These are phyloP conservation scores for Xylariales sp. DNA, from an alignment of 2,329 filamentous ascomycete genomes.

Conservation along the genomic window DNA sequence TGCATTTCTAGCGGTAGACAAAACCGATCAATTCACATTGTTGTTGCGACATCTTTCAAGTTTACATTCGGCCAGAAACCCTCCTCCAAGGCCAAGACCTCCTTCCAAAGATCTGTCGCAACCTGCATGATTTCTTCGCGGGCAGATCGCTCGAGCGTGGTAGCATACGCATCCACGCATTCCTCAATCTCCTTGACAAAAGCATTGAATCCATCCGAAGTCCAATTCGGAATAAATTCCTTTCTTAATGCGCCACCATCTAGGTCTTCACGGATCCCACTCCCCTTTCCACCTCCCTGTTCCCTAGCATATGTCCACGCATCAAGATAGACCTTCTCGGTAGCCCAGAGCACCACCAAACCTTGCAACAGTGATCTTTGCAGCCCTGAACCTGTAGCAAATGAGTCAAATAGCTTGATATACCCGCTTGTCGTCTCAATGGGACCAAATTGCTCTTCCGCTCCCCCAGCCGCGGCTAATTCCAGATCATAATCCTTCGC, in stretches of 20 bases:
- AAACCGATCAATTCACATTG: too few species aligned
- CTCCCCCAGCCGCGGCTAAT: slow-evolving; percentile 14
- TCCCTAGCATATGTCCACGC: slow-evolving; percentile 51
- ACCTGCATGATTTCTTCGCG: slow-evolving; percentile 26
- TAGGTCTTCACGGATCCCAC: slow-evolving; percentile 36
- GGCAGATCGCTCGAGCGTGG: slow-evolving; percentile 14
- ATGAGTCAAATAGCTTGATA: slow-evolving; percentile 26
- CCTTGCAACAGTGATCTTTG: slow-evolving; percentile 51
- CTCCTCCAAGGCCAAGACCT: slow-evolving; percentile 52
- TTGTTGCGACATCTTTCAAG: not conserved
- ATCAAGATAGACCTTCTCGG: slow-evolving; percentile 60
- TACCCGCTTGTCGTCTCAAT: slow-evolving; percentile 20
- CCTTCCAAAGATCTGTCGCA: slow-evolving; percentile 40
- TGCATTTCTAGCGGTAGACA: too few species aligned
- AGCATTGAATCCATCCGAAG: slow-evolving; percentile 53
- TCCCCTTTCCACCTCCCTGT: slow-evolving; percentile 23
- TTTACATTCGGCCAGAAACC: slow-evolving; percentile 51
- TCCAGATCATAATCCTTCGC: slow-evolving; percentile 21
- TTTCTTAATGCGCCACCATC: slow-evolving; percentile 61
- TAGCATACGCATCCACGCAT: slow-evolving; percentile 26
- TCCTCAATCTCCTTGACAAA: slow-evolving; percentile 35
- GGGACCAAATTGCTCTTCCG: slow-evolving; percentile 17
- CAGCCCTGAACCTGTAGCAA: slow-evolving; percentile 11
- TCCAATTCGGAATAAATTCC: slow-evolving; percentile 68
- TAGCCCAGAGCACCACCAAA: slow-evolving; percentile 71